Evolutionary conservation across 2,329 filamentous ascomycete genomes (phyloP).

Genomic region (Aspergillus phoenicis): DNA sequence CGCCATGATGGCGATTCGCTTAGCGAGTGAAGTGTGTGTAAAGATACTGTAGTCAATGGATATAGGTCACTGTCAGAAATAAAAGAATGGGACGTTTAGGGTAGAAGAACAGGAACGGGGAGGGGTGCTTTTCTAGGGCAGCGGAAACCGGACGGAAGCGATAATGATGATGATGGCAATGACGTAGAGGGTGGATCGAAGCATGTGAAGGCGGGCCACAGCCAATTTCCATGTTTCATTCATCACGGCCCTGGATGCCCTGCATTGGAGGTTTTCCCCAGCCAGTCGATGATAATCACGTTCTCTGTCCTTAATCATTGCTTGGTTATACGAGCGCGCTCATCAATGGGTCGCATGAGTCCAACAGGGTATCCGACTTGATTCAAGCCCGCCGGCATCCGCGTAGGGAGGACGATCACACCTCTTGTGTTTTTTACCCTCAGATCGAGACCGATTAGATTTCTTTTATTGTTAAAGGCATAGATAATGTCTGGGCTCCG

Average conservation of each 20-base stretch:
- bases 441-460: too few species aligned
- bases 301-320: too few species aligned
- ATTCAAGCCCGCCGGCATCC: too few species aligned
- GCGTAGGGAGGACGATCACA: too few species aligned
- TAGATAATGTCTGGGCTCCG: too few species aligned
- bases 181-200: conserved; percentile 20
- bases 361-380: too few species aligned
- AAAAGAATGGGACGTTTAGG: not conserved
- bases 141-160: not conserved
- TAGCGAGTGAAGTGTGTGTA: not conserved
- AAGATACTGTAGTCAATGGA: not conserved
- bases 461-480: too few species aligned
- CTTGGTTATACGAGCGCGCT: too few species aligned
- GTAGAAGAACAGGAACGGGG: not conserved
- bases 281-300: too few species aligned
- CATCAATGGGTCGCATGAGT: too few species aligned
- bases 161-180: conserved; percentile 14
- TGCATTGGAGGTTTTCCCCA: too few species aligned
- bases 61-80: not conserved
- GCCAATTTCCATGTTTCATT: not conserved
- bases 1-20: not conserved
- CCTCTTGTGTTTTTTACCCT: too few species aligned
- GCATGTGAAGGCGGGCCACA: conserved; percentile 5
- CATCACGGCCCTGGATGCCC: not conserved
- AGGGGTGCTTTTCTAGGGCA: conserved; percentile 2